Evolutionary conservation across 1,139 yeast species (phyloP), one percentile per base, ranked within the genome.

Genomic region (Magnusiomyces tetraspermus): DNA sequence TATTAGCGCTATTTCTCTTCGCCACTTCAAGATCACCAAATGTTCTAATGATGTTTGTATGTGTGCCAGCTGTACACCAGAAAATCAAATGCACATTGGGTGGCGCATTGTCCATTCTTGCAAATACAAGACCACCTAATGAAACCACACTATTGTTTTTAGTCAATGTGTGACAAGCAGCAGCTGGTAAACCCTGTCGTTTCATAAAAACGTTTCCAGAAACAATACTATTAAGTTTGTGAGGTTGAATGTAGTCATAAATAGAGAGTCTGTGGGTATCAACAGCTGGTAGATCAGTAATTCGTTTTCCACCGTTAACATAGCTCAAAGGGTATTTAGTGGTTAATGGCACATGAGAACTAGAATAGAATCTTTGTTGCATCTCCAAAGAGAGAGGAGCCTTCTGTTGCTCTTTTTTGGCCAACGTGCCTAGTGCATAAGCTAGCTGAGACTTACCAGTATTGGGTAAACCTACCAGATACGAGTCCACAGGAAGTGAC

Each of bases 371-470:
- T n/a, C n/a, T n/a, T 46, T 67, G 59, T 13, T 11, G 3, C 46
- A 33, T 49, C 55, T 50, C 54, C 13, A 21, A 13, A 15, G 51
- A 45, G 54, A 17, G 6, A 8, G 22, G 30, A 48, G 51, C 51
- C 6, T 28, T 28, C 6, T 28, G 11, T 8, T 28, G 11, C 6
- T 28, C 33, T 28, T 28, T 28, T 50, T 63, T 62, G 36, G 65
- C 63, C 10, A 63, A 51, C 48, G 69, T 68, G 17, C 79, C 59
- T 33, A 83, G 60, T n/a, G 78, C 64, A 59, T 75, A 78, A 2
- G 83, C 74, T 30, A 88, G 63, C 0, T 83, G 74, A 1, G 94
- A 80, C 64, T 88, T 88, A 0, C 97, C 97, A 17, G 80, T 74
- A 62, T 87, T 87, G 11, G 86, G 80, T 57, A 76, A 76, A 1